Percentiles rank a stretch among this genome's conserved stretches.
phyloP scores from a whole-genome alignment of 164 flowering plant genomes.

The Umbilicus rupestris region DNA sequence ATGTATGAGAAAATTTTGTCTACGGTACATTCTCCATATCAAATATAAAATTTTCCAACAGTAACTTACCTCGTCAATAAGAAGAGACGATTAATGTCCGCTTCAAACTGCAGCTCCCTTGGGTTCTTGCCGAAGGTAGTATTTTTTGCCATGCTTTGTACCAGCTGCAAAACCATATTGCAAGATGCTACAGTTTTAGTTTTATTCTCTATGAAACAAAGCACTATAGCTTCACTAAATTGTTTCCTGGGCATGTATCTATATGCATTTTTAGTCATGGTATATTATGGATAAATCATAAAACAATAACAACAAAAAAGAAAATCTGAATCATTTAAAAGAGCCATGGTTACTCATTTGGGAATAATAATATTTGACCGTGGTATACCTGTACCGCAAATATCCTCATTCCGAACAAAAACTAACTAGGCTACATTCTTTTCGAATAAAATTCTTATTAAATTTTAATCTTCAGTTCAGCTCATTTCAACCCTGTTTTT shows the following conservation, averaged over 20 bases:
- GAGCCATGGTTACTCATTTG: background rate
- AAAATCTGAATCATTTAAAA: background rate
- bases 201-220: background rate
- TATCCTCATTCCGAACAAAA: background rate
- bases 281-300: background rate
- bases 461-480: no score
- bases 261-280: background rate
- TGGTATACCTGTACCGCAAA: background rate
- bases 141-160: slow-evolving; percentile 8
- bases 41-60: background rate
- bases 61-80: slow-evolving; percentile 4
- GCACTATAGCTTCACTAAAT: background rate
- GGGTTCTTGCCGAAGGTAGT: slow-evolving; percentile 6
- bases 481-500: no score
- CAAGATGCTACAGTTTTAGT: background rate
- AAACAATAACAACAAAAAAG: background rate
- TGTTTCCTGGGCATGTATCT: background rate
- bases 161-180: background rate
- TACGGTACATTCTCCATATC: background rate
- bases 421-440: background rate
- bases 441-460: background rate
- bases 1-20: background rate
- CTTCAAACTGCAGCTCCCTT: slow-evolving; percentile 9
- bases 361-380: background rate
- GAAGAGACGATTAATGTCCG: slow-evolving; percentile 8